Evolutionary conservation across 345 rosid species (phyloP).

Genomic region (Gossypium herbaceum): DNA sequence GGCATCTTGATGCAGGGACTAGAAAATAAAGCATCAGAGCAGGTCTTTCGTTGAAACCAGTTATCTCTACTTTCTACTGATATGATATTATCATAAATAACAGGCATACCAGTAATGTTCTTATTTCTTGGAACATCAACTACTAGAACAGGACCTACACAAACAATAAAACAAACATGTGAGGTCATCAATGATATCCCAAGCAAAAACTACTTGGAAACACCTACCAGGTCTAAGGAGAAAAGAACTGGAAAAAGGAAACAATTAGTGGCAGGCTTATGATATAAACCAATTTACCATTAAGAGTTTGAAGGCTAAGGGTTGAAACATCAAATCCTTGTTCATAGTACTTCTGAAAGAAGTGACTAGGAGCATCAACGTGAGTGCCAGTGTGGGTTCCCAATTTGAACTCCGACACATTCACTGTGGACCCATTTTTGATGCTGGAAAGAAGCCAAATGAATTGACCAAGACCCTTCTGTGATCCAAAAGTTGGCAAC

Average conservation of each 20-base stretch:
- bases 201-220: neutral
- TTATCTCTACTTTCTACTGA: neutral
- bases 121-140: conserved; percentile 39
- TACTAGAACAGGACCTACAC: conserved; percentile 26
- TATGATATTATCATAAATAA: neutral
- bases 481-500: conserved; percentile 34
- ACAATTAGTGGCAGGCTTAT: neutral
- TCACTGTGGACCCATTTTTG: conserved; percentile 39
- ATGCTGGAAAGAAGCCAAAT: conserved; percentile 34
- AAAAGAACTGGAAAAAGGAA: neutral
- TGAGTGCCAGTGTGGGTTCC: conserved; percentile 50
- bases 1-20: neutral
- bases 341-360: conserved; percentile 39
- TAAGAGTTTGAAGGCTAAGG: conserved; percentile 22
- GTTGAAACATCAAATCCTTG: conserved; percentile 33
- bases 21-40: neutral
- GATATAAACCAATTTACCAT: conserved; percentile 11
- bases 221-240: too few species aligned
- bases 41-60: neutral
- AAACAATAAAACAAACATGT: neutral
- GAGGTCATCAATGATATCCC: neutral
- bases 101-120: conserved; percentile 43
- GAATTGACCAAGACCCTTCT: conserved; percentile 38
- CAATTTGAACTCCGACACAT: conserved; percentile 35
- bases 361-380: conserved; percentile 50